phyloP scores from a whole-genome alignment of 208 protist species.

The Acanthamoeba culbertsoni region DNA sequence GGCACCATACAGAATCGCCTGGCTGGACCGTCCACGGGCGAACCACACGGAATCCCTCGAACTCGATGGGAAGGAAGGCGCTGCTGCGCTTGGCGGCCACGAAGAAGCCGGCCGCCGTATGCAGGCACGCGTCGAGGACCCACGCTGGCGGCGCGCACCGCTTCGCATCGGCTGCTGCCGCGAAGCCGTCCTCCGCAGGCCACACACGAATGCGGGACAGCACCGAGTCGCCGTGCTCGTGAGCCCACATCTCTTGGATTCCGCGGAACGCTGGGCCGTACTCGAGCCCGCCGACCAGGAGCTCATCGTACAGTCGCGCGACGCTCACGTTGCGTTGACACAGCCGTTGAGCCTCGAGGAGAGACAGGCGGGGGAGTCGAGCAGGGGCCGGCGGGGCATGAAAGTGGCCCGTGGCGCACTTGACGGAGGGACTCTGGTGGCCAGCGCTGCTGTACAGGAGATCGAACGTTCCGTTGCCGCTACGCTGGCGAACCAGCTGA shows the following conservation, averaged over 20 bases:
- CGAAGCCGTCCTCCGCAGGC: neutral
- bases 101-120: conserved; percentile 17
- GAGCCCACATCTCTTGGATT: neutral
- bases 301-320: neutral
- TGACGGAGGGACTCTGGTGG: neutral
- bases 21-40: neutral
- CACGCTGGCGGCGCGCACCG: neutral
- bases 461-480: neutral
- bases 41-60: neutral
- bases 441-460: neutral
- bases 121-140: conserved; percentile 29
- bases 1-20: neutral
- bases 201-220: neutral
- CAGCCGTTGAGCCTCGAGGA: neutral
- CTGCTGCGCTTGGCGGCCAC: neutral
- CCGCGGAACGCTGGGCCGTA: conserved; percentile 20
- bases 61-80: neutral
- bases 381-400: neutral
- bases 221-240: neutral
- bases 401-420: neutral
- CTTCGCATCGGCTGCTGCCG: neutral
- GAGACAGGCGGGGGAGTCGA: neutral
- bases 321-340: neutral
- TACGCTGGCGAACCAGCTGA: neutral
- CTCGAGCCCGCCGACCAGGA: neutral